Conservation (phyloP, 1,284 basidiomycete species). For the Lentinus polychrous region DNA sequence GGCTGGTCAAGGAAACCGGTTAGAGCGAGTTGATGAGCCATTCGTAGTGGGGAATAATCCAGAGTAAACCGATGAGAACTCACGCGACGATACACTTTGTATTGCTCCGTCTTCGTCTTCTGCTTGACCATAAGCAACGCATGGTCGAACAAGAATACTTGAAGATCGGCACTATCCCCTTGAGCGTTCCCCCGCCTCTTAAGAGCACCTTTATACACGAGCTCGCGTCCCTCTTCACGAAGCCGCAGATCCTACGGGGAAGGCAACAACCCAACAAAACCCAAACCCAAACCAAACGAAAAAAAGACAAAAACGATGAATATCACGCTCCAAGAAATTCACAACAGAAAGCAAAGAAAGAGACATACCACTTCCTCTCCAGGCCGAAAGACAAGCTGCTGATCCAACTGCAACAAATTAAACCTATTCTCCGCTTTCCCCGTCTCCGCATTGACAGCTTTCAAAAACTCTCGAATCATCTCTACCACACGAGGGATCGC, state of each 20-base stretch:
- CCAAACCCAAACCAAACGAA: background rate
- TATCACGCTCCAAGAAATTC: background rate
- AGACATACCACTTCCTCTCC: slow-evolving; percentile 80
- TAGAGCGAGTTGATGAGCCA: background rate
- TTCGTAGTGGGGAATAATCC: background rate
- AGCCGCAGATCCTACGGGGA: slow-evolving; percentile 72
- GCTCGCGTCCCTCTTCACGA: slow-evolving; percentile 81
- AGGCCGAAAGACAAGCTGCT: slow-evolving; percentile 80
- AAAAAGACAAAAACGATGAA: background rate
- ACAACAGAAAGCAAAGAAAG: background rate
- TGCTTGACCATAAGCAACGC: slow-evolving; percentile 94
- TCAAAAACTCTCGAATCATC: slow-evolving; percentile 79
- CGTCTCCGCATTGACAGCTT: slow-evolving; percentile 86
- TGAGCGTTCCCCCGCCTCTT: slow-evolving; percentile 81
- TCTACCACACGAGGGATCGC: slow-evolving; percentile 76
- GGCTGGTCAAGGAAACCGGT: slow-evolving; percentile 38
- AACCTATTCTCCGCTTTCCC: slow-evolving; percentile 92
- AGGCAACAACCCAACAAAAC: background rate
- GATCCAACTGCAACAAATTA: slow-evolving; percentile 85
- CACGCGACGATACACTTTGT: slow-evolving; percentile 90
- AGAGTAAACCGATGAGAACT: slow-evolving; percentile 23
- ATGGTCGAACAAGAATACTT: slow-evolving; percentile 96
- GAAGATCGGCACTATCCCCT: slow-evolving; percentile 81
- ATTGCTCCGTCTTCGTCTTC: slow-evolving; percentile 89
- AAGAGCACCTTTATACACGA: slow-evolving; percentile 91